These are phyloP conservation scores for Backusella tuberculispora DNA, from an alignment of 192 early-diverging fungal species.

Conservation along the genomic window DNA sequence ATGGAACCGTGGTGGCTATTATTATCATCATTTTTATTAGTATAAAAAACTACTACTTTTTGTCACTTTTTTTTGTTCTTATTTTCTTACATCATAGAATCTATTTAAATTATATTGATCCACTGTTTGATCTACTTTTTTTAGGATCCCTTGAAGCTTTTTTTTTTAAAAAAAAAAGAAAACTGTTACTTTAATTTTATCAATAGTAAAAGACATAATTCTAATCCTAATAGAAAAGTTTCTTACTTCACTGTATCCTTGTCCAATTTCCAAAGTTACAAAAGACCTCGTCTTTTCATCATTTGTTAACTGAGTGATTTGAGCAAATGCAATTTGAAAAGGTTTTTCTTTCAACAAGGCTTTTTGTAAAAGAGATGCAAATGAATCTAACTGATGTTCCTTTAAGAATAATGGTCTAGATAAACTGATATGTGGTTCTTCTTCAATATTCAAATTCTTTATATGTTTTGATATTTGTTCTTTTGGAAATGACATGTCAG, in stretches of 20 bases:
- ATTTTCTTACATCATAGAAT: slow-evolving; percentile 12
- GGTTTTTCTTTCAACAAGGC: neutral
- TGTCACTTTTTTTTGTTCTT: neutral
- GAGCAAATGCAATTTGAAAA: slow-evolving; percentile 1
- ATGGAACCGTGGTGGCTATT: slow-evolving; percentile 16
- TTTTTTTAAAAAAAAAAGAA: neutral
- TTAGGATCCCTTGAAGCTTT: neutral
- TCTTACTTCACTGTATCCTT: slow-evolving; percentile 12
- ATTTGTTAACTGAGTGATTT: neutral
- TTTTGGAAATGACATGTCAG: neutral
- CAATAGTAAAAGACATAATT: neutral
- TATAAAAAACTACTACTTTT: neutral
- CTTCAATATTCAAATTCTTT: neutral
- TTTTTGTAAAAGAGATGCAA: neutral
- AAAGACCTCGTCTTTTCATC: slow-evolving; percentile 19
- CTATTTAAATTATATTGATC: neutral
- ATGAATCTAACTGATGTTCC: neutral
- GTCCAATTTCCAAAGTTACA: slow-evolving; percentile 14
- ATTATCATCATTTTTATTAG: neutral
- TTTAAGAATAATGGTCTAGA: neutral
- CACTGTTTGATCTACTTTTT: neutral
- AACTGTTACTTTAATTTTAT: no score
- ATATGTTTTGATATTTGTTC: neutral
- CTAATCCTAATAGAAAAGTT: neutral
- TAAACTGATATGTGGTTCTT: slow-evolving; percentile 10